Evolutionary conservation across 352 stramenopile species (phyloP).

Genomic region (Globisporangium solare): DNA sequence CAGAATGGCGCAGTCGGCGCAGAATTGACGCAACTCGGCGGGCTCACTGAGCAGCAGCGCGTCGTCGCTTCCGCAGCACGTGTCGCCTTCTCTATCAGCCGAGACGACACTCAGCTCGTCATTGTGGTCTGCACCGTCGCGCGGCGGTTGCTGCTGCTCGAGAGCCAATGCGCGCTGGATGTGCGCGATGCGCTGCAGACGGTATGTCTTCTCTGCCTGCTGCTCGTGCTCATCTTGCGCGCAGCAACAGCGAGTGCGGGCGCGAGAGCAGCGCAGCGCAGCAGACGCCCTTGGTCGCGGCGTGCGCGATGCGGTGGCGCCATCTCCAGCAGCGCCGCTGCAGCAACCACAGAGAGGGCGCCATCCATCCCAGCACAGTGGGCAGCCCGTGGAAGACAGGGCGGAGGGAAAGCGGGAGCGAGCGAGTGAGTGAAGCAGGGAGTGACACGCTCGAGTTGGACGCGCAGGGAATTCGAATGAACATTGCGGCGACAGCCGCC

Average conservation of each 20-base stretch:
- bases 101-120: too few species aligned
- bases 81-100: too few species aligned
- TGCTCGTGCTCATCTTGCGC: background rate
- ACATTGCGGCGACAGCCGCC: background rate
- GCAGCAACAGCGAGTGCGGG: too few species aligned
- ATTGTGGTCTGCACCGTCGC: too few species aligned
- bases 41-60: background rate
- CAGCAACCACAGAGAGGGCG: background rate
- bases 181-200: constrained; percentile 23
- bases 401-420: too few species aligned
- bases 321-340: background rate
- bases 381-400: too few species aligned
- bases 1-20: constrained; percentile 23
- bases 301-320: background rate
- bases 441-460: too few species aligned
- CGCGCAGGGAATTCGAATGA: background rate
- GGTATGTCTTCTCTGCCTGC: constrained; percentile 11
- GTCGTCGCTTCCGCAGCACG: constrained; percentile 3
- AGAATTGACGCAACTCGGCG: constrained; percentile 16
- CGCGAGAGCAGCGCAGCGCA: too few species aligned
- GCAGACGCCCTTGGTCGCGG: background rate
- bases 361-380: too few species aligned
- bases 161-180: constrained; percentile 21
- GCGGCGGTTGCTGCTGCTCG: background rate
- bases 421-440: too few species aligned